Percentiles rank a stretch among this genome's conserved stretches.
These are phyloP conservation scores for Solanum pinnatisectum DNA, from an alignment of 257 asterid species.

Conservation along the genomic window DNA sequence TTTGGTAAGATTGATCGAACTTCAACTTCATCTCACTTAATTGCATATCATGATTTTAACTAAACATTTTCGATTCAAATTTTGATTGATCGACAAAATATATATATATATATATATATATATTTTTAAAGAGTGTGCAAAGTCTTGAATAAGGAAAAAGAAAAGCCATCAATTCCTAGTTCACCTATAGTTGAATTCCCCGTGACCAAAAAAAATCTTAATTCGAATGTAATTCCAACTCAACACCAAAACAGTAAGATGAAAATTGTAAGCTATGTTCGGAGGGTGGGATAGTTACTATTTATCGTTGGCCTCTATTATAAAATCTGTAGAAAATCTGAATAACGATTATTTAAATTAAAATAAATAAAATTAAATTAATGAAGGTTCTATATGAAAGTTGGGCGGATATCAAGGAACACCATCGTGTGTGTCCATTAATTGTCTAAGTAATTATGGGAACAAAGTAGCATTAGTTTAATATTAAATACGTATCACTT, in stretches of 20 bases:
- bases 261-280: neutral
- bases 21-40: neutral
- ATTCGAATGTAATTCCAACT: neutral
- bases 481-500: neutral
- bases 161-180: neutral
- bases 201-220: neutral
- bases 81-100: neutral
- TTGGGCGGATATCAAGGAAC: conserved; percentile 1
- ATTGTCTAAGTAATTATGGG: neutral
- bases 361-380: neutral
- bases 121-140: neutral
- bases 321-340: too few relatives aligned
- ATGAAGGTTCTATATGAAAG: neutral
- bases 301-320: neutral
- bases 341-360: neutral
- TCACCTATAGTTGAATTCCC: neutral
- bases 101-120: too few relatives aligned
- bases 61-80: too few relatives aligned
- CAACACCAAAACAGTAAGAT: neutral
- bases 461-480: neutral
- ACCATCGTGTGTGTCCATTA: conserved; percentile 1
- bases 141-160: neutral
- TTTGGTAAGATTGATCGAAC: neutral
- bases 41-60: neutral
- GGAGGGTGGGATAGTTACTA: neutral